Percentiles rank a stretch among this genome's conserved stretches.
phyloP scores from a whole-genome alignment of 805 yeast species.

The Metschnikowia baotianmanensis region DNA sequence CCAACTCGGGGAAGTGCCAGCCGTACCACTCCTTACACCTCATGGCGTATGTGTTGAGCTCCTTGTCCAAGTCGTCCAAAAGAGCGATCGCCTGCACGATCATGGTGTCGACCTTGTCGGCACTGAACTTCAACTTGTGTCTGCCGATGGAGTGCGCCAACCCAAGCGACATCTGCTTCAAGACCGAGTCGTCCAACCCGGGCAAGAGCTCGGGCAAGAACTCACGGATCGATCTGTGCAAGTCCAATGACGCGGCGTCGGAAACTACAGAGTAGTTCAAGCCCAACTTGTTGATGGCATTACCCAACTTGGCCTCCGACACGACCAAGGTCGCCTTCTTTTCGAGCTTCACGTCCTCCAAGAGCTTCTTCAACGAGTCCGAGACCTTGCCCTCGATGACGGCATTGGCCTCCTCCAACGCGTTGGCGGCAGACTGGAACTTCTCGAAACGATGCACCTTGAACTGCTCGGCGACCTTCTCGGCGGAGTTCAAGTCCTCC shows the following conservation, averaged over 20 bases:
- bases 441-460: constrained; percentile 95
- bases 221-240: constrained; percentile 93
- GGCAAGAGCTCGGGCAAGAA: constrained; percentile 92
- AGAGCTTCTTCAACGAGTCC: constrained; percentile 70
- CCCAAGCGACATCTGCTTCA: constrained; percentile 95
- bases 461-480: constrained; percentile 83
- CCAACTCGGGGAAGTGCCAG: constrained; percentile 99
- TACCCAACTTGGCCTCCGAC: constrained; percentile 93
- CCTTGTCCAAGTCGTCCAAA: constrained; percentile 95
- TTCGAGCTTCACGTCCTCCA: constrained; percentile 72
- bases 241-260: constrained; percentile 92
- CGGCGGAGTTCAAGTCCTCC: constrained; percentile 76
- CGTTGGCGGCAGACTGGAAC: constrained; percentile 91
- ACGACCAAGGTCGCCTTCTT: constrained; percentile 88
- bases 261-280: constrained; percentile 84
- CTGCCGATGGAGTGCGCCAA: constrained; percentile 98
- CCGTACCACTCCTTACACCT: constrained; percentile 99
- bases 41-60: constrained; percentile 97
- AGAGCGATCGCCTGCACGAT: constrained; percentile 98
- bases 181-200: constrained; percentile 80
- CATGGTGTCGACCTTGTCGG: constrained; percentile 99
- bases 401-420: constrained; percentile 91
- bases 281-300: constrained; percentile 92
- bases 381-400: constrained; percentile 93
- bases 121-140: constrained; percentile 94